Evolutionary conservation across 2,329 filamentous ascomycete genomes (phyloP).

Genomic region (Fusarium liriodendri): DNA sequence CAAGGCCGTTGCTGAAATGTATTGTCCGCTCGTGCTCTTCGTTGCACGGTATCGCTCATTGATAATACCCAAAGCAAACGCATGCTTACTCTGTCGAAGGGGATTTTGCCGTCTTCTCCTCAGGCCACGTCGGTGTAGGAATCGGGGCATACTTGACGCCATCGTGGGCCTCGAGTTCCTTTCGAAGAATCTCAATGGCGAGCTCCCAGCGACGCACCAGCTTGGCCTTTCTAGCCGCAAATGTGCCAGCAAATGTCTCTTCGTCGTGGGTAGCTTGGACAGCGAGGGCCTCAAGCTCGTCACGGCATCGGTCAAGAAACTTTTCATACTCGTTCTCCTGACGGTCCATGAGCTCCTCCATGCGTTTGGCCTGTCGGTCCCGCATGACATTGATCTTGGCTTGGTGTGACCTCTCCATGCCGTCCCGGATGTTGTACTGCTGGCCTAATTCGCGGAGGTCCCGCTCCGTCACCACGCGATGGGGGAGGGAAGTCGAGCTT

Average conservation of each 20-base stretch:
- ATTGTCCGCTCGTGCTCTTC: not conserved
- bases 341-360: conserved; percentile 67
- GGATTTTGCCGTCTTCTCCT: conserved; percentile 13
- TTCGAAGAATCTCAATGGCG: conserved; percentile 63
- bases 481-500: conserved; percentile 50
- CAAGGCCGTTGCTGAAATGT: not conserved
- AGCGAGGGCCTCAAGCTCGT: conserved; percentile 62
- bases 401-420: conserved; percentile 68
- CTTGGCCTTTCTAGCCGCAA: conserved; percentile 57
- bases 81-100: conserved; percentile 3
- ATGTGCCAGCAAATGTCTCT: conserved; percentile 57
- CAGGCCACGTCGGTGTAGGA: conserved; percentile 49
- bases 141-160: conserved; percentile 56
- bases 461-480: conserved; percentile 67
- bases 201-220: conserved; percentile 64
- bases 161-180: conserved; percentile 60
- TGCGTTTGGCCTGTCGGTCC: conserved; percentile 70
- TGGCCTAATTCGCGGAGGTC: conserved; percentile 69
- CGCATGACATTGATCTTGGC: conserved; percentile 73
- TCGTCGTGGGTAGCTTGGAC: conserved; percentile 62
- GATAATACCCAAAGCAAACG: not conserved
- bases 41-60: not conserved
- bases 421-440: conserved; percentile 70
- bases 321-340: conserved; percentile 64
- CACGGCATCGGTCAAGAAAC: conserved; percentile 57